phyloP scores from a whole-genome alignment of 805 yeast species.

The Candida silvicultrix region DNA sequence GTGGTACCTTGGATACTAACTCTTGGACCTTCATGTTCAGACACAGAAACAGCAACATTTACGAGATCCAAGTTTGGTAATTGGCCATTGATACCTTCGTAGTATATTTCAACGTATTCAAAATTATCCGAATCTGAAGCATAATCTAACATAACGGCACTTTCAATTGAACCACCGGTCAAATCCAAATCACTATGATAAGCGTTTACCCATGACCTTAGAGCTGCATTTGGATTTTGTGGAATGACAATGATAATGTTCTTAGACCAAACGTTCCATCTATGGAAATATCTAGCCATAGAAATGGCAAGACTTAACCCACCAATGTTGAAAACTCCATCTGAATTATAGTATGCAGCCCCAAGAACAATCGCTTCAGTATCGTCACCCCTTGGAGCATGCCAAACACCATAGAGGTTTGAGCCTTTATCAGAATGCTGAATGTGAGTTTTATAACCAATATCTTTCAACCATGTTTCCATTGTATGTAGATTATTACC shows the following conservation, averaged over 20 bases:
- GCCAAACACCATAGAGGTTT: constrained; percentile 72
- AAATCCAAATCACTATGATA: constrained; percentile 79
- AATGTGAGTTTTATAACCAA: constrained; percentile 62
- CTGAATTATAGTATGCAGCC: constrained; percentile 79
- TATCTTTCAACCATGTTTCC: constrained; percentile 54
- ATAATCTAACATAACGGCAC: constrained; percentile 81
- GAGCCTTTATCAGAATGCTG: constrained; percentile 34
- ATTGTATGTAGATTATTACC: constrained; percentile 39
- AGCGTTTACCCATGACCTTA: constrained; percentile 89
- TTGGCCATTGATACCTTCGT: constrained; percentile 92
- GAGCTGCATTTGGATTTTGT: constrained; percentile 56
- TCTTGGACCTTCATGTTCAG: constrained; percentile 70
- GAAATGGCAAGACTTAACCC: constrained; percentile 72
- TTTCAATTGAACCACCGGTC: constrained; percentile 92
- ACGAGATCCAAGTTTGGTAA: constrained; percentile 88
- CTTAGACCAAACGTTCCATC: constrained; percentile 94
- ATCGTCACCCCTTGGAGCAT: constrained; percentile 93
- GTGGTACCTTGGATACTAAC: constrained; percentile 60
- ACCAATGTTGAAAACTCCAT: constrained; percentile 63
- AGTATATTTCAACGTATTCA: constrained; percentile 66
- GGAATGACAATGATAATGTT: constrained; percentile 85
- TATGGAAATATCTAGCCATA: constrained; percentile 69
- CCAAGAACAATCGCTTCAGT: constrained; percentile 91
- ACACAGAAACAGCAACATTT: constrained; percentile 70
- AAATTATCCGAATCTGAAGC: constrained; percentile 61